Evolutionary conservation across 345 rosid genomes (phyloP).

Genomic region (Acer saccharum): DNA sequence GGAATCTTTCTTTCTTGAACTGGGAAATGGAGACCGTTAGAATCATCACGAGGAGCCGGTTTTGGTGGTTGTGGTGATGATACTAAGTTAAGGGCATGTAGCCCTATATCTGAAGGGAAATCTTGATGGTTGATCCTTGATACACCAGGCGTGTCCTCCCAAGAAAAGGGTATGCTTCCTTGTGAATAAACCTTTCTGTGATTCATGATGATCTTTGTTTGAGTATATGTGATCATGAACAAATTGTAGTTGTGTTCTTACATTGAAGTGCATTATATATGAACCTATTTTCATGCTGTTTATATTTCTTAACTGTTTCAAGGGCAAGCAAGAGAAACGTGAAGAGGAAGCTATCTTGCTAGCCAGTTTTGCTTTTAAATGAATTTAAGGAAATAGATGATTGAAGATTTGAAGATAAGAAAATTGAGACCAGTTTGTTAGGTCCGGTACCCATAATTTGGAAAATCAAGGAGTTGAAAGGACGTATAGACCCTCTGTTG

Average conservation of each 20-base stretch:
- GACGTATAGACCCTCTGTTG: no score
- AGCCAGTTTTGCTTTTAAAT: constrained; percentile 10
- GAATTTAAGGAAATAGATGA: constrained; percentile 24
- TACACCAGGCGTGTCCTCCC: constrained; percentile 70
- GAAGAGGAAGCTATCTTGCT: constrained; percentile 29
- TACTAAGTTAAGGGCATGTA: constrained; percentile 12
- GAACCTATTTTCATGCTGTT: constrained; percentile 31
- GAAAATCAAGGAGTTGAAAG: background rate
- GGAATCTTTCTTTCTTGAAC: constrained; percentile 25
- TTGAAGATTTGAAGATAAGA: constrained; percentile 6
- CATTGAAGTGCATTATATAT: background rate
- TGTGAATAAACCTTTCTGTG: constrained; percentile 49
- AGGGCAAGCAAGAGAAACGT: constrained; percentile 42
- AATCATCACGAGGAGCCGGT: no score
- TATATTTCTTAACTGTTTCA: constrained; percentile 32
- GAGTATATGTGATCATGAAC: background rate
- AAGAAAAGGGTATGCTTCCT: constrained; percentile 70
- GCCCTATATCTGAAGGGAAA: constrained; percentile 20
- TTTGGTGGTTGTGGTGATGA: constrained; percentile 1
- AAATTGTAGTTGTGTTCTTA: no score
- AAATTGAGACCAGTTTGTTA: constrained; percentile 7
- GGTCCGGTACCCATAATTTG: background rate
- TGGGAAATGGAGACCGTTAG: background rate
- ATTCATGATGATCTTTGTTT: constrained; percentile 21
- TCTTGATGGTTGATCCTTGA: constrained; percentile 39